Base-by-base conservation (phyloP, 257 asterid genomes). In the Ilex aquifolium region DNA sequence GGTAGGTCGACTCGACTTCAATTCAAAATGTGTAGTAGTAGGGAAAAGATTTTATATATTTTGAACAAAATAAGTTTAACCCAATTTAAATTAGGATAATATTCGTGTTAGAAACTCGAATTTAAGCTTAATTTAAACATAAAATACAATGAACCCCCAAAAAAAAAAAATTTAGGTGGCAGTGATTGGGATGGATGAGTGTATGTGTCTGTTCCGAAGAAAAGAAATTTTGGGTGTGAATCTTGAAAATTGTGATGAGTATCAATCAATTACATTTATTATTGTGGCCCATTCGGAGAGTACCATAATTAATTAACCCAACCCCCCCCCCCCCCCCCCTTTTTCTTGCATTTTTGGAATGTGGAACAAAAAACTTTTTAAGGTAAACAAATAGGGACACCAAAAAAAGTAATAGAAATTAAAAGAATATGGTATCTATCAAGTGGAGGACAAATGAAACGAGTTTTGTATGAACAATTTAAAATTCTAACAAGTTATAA, bases 201-300 rank as follows among this genome's bases (percentile, higher is more conserved):
- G 65, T n/a, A 15, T 59, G 30, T 75, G 76, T 70, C 73, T 74
- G 62, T 58, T 65, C 63, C 12, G 67, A 62, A 65, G 59, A 21
- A 54, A 16, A 10, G 1, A 40, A 50, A 53, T n/a, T 29, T 31
- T 57, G 58, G 31, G 60, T 58, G 66, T 64, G 51, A 77, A 57
- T 83, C 79, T 83, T 73, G 84, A 75, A 73, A 75, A 65, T 77
- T 80, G 86, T 70, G 80, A 77, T 61, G 63, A 78, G 70, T 67
- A 65, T 62, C 27, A 71, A 74, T 66, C 67, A 65, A 57, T 65
- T 57, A 64, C 72, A 82, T 79, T 79, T 80, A 77, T 70, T 70
- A 70, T 29, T 57, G 79, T 76, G 84, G 82, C 88, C 79, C 78
- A 42, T 11, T 57, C 40, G 48, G 59, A 60, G 66, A 63, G 85